Evolutionary conservation across 140 eudicot species (phyloP).

Genomic region (Cichorium intybus): DNA sequence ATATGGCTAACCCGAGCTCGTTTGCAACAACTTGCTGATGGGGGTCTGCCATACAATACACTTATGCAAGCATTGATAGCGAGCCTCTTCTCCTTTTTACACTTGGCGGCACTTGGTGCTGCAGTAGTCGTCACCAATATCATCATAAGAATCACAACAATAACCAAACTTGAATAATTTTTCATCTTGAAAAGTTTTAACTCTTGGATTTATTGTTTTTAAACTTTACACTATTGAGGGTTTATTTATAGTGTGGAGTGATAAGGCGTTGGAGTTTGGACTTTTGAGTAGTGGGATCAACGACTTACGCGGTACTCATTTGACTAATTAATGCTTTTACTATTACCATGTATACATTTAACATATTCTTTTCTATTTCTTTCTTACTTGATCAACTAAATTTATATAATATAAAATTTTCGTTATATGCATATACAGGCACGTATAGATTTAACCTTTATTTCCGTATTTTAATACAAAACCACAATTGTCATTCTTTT

Average conservation of each 20-base stretch:
- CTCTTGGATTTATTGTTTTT: not conserved
- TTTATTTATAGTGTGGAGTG: not conserved
- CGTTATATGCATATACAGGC: no score
- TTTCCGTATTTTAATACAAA: no score
- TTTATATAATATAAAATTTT: no score
- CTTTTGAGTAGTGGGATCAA: not conserved
- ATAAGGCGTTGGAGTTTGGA: slow-evolving; percentile 4
- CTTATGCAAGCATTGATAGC: slow-evolving; percentile 40
- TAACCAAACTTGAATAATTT: slow-evolving; percentile 10
- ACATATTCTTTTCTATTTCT: no score
- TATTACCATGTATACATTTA: not conserved
- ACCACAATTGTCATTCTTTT: no score
- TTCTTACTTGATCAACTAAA: not conserved
- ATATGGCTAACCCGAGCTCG: slow-evolving; percentile 39
- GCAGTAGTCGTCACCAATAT: slow-evolving; percentile 22
- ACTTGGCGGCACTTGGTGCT: slow-evolving; percentile 14
- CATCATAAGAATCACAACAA: slow-evolving; percentile 17
- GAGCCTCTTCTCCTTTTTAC: slow-evolving; percentile 40
- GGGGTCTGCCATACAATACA: slow-evolving; percentile 34
- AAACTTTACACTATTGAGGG: not conserved
- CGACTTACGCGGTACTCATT: not conserved
- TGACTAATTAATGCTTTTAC: not conserved
- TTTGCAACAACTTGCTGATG: slow-evolving; percentile 41
- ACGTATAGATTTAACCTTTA: no score
- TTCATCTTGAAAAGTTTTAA: slow-evolving; percentile 1